Percentiles rank a stretch among this genome's conserved stretches.
These are phyloP conservation scores for Bruguiera parviflora DNA, from an alignment of 345 rosid genomes.

Conservation along the genomic window DNA sequence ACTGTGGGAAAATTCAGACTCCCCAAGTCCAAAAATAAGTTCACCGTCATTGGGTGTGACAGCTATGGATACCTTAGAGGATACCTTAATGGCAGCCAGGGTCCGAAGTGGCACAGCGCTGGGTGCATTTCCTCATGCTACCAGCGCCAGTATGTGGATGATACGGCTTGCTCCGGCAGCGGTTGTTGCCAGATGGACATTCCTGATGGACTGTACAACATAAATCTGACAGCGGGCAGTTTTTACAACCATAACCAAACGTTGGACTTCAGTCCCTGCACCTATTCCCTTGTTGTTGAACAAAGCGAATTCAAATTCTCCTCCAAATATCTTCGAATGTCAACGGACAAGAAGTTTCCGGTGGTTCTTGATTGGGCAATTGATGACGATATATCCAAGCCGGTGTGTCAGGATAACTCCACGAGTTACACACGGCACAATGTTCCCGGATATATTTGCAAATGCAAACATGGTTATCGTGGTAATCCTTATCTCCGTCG, in stretches of 20 bases:
- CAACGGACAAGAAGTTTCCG: background rate
- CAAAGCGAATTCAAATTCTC: constrained; percentile 19
- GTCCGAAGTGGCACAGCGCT: background rate
- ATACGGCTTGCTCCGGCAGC: constrained; percentile 30
- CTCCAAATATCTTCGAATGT: constrained; percentile 5
- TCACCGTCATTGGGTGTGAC: constrained; percentile 33
- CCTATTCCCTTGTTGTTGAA: constrained; percentile 28
- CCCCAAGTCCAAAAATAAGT: constrained; percentile 24
- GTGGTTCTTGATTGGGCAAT: constrained; percentile 27
- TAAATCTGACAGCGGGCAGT: background rate
- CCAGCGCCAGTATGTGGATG: background rate
- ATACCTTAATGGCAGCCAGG: fast-evolving
- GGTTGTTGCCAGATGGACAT: constrained; percentile 38
- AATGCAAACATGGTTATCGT: constrained; percentile 19
- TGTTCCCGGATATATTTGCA: constrained; percentile 26
- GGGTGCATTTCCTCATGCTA: constrained; percentile 24
- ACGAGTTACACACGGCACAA: background rate
- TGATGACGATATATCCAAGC: constrained; percentile 6
- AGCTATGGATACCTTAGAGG: background rate
- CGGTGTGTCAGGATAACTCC: background rate
- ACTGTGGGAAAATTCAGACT: constrained; percentile 16
- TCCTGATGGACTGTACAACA: background rate
- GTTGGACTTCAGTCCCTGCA: constrained; percentile 25
- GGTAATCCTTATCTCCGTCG: constrained; percentile 31
- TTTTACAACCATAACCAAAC: background rate